These are phyloP conservation scores for Dissophora ornata DNA, from an alignment of 192 early-diverging fungal genomes.

Conservation along the genomic window DNA sequence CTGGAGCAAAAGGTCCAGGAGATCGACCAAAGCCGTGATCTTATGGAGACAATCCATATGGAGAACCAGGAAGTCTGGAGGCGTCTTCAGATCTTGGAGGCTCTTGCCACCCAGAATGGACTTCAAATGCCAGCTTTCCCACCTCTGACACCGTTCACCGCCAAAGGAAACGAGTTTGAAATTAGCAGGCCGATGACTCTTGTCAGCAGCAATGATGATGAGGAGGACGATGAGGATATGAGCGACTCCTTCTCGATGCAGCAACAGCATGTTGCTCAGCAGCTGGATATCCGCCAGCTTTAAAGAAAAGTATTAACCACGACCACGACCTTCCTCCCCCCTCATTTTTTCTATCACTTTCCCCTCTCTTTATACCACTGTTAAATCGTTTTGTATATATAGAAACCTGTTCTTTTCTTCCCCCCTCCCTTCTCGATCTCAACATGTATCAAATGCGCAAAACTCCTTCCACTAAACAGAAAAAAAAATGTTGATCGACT, in stretches of 20 bases:
- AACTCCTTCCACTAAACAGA: not conserved
- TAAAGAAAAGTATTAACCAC: not conserved
- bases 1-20: slow-evolving; percentile 81
- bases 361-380: not conserved
- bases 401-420: not conserved
- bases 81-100: slow-evolving; percentile 37
- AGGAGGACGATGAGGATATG: slow-evolving; percentile 48
- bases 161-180: not conserved
- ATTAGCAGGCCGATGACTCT: not conserved
- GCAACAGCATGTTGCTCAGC: slow-evolving; percentile 2
- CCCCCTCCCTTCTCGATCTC: not conserved
- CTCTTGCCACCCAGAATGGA: slow-evolving; percentile 19
- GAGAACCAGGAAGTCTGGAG: slow-evolving; percentile 53
- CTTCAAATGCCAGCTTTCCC: slow-evolving; percentile 25
- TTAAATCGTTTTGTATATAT: no score
- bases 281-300: slow-evolving; percentile 15
- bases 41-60: slow-evolving; percentile 55
- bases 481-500: not conserved
- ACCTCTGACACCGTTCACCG: slow-evolving; percentile 13
- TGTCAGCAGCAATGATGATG: slow-evolving; percentile 34
- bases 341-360: slow-evolving; percentile 2
- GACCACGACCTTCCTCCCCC: not conserved
- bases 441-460: not conserved
- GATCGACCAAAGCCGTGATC: slow-evolving; percentile 61
- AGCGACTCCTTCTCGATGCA: slow-evolving; percentile 29